Evolutionary conservation across 179 eudicot genomes (phyloP).

Genomic region (Beta corolliflora): DNA sequence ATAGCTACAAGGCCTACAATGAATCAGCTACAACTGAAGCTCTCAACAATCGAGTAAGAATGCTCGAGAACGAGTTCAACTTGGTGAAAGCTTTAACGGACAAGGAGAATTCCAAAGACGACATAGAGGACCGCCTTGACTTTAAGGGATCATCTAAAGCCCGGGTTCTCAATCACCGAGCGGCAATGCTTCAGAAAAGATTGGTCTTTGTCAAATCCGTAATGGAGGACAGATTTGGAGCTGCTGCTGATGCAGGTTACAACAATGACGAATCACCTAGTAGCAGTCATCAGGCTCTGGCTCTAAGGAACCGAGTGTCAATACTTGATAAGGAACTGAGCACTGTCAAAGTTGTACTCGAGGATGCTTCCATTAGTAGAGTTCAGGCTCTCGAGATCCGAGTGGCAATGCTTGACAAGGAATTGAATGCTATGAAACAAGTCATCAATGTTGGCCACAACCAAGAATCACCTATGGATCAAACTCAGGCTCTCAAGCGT

Average conservation of each 20-base stretch:
- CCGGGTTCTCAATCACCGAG: neutral
- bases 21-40: neutral
- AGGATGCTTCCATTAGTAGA: neutral
- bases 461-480: neutral
- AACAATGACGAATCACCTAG: neutral
- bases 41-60: neutral
- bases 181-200: neutral
- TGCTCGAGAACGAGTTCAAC: neutral
- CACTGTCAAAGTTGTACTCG: neutral
- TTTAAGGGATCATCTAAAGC: neutral
- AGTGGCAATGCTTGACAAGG: slow-evolving; percentile 5
- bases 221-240: neutral
- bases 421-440: neutral
- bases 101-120: neutral
- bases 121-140: neutral
- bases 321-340: neutral
- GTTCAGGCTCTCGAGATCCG: neutral
- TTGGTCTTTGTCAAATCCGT: neutral
- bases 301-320: neutral
- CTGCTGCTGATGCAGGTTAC: too few species aligned
- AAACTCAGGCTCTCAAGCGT: neutral
- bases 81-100: neutral
- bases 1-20: neutral
- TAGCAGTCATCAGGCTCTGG: neutral
- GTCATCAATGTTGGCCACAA: neutral